Base-by-base conservation (phyloP, 1,139 yeast genomes). In the Kurtzmaniella natalensis region DNA sequence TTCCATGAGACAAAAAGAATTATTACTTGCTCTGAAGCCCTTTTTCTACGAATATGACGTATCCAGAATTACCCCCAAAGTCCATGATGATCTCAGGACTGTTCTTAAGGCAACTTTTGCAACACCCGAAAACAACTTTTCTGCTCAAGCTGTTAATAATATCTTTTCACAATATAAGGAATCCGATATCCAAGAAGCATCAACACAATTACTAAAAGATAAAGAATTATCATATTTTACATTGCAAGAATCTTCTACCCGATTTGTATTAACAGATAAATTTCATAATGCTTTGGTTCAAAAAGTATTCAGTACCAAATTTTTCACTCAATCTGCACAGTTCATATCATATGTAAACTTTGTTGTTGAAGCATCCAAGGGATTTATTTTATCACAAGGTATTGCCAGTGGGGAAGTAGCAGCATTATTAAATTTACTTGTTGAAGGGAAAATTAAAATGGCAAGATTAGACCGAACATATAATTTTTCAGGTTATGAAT, bases 381-480 rank as follows among this genome's bases (percentile, higher is more conserved):
- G 82, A 0, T 48, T 81, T 17, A 51, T 80, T 1, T 45, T 83
- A 42, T 76, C 87, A 1, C 75, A 77, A 13, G 69, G 76, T 14
- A 70, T 81, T 3, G 70, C 72, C 1, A 76, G 73, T 45, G 76
- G 83, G 4, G 68, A 77, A 11, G 71, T 78, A 66, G 76, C 78
- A 1, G 57, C 76, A 8, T 50, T 82, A 11, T 48, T 82, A 24
- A 71, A 73, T 32, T 46, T 72, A 22, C 39, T 77, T 11, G 64
- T 76, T 1, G 25, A 28, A 6, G 23, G 17, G 4, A 10, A 13
- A 10, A 46, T 74, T 3, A 59, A 59, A 4, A 41, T 80, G 13
- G 62, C 70, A 1, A 70, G 84, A 35, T 62, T 81, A 15, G 85
- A 80, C 43, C 71, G 69, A 37, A 54, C 67, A 7, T 64, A 72